phyloP scores from a whole-genome alignment of 208 protist genomes.

The Novymonas esmeraldas region DNA sequence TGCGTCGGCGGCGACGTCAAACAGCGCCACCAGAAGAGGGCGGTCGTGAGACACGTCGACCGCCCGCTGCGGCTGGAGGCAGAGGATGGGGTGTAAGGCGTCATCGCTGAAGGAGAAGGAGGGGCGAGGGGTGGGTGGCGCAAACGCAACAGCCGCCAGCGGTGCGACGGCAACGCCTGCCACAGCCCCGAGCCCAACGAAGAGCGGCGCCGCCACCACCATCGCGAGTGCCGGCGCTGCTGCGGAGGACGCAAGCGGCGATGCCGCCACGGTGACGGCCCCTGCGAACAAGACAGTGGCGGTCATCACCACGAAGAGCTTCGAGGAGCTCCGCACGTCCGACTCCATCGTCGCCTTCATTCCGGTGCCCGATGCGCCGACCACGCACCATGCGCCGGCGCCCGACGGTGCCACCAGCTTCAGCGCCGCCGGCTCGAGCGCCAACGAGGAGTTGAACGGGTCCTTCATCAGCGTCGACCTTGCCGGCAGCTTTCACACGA shows the following conservation, averaged over 20 bases:
- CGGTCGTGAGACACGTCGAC: no score
- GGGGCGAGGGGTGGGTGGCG: neutral
- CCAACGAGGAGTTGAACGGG: constrained; percentile 18
- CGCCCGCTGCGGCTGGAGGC: neutral
- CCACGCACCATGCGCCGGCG: neutral
- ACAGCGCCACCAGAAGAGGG: neutral
- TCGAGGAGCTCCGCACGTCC: neutral
- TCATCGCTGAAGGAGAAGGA: constrained; percentile 1
- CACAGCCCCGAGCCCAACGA: no score
- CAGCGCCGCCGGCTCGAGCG: constrained; percentile 3
- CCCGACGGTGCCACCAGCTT: neutral
- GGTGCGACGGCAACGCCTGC: neutral
- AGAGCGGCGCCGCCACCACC: neutral
- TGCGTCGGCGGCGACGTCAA: neutral
- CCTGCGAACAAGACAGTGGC: neutral
- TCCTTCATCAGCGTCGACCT: constrained; percentile 33
- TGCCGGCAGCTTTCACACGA: constrained; percentile 36
- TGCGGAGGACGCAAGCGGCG: neutral
- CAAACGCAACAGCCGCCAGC: neutral
- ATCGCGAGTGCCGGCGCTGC: neutral
- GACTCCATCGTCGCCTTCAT: neutral
- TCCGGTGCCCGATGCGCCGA: neutral
- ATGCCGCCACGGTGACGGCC: neutral
- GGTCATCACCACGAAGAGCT: neutral
- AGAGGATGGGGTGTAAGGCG: constrained; percentile 3